A percentile compares a stretch with the other conserved stretches of the same genome.
phyloP scores from a whole-genome alignment of 2,329 filamentous ascomycete genomes.

The Aspergillus terreus region DNA sequence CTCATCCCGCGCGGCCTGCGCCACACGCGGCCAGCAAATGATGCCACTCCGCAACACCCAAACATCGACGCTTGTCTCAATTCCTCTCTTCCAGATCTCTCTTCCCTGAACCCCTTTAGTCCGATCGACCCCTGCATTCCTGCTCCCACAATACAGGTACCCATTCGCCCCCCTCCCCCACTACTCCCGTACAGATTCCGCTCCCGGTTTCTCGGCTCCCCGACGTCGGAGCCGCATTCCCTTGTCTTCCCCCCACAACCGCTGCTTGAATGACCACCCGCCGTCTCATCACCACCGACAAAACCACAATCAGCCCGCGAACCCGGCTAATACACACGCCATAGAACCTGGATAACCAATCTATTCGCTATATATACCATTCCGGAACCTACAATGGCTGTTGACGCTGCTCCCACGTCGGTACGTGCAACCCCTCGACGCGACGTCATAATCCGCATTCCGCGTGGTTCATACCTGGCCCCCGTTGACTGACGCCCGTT shows the following conservation, averaged over 20 bases:
- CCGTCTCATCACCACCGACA: neutral
- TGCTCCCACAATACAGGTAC: neutral
- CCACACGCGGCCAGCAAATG: constrained; percentile 6
- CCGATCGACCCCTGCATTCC: constrained; percentile 8
- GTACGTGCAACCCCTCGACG: constrained; percentile 18
- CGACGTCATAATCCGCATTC: constrained; percentile 8
- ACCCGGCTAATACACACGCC: constrained; percentile 9
- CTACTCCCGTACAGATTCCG: too few species aligned
- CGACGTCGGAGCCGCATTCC: neutral
- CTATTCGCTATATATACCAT: neutral
- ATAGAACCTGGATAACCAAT: neutral
- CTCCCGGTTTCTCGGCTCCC: too few species aligned
- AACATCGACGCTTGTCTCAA: neutral
- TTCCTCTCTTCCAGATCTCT: neutral
- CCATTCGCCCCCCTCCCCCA: neutral
- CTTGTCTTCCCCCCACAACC: neutral
- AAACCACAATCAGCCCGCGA: neutral
- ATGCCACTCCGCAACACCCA: constrained; percentile 14
- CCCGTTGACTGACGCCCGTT: neutral
- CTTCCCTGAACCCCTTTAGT: neutral
- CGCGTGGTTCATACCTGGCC: neutral
- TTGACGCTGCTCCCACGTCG: constrained; percentile 24
- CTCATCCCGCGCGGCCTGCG: constrained; percentile 3
- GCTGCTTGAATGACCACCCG: neutral
- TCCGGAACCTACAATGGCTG: constrained; percentile 27